Base-by-base conservation (phyloP, 1,139 yeast species). In the Wickerhamomyces sp. region DNA sequence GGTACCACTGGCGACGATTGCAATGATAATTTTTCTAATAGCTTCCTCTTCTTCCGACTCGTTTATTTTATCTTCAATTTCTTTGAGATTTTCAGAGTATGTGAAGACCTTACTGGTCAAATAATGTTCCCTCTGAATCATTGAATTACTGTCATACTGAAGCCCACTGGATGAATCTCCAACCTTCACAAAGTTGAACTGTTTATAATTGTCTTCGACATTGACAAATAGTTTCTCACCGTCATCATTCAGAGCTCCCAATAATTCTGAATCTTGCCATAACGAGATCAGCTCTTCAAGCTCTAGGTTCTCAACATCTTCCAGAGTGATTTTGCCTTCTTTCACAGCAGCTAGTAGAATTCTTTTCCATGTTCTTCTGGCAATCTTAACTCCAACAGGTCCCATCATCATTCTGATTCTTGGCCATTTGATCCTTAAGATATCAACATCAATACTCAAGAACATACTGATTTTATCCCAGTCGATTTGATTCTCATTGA, bases 361-460 rank as follows among this genome's bases (percentile, higher is more conserved):
- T 23, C 66, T 65, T 55, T 83, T 88, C 76, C 87, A 85, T 4
- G 76, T 72, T 41, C 73, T 73, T 38, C 75, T 71, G 0, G 85
- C 83, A 48, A 72, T 71, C 29, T 65, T 64, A 1, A 83, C 70
- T 0, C 78, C 79, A 23, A 72, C 65, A 1, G 76, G 79, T 2
- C 91, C 93, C 56, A 76, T 67, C 55, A 65, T 69, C 49, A 75
- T 76, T 37, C 88, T 69, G 9, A 81, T 68, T 11, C 71, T 67
- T 0, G 81, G 77, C 95, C 95, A 87, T 48, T 74, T 76, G 40
- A 76, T 73, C 45, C 71, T 71, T 14, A 81, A 60, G 2, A 61
- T 51, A 1, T 64, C 72, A 1, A 71, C 66, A 2, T 68, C 39
- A 18, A 65, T 73, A 1, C 61, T 67, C 50, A 83, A 71, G 6